phyloP scores from a whole-genome alignment of 164 flowering plant species.

The Umbellularia californica region DNA sequence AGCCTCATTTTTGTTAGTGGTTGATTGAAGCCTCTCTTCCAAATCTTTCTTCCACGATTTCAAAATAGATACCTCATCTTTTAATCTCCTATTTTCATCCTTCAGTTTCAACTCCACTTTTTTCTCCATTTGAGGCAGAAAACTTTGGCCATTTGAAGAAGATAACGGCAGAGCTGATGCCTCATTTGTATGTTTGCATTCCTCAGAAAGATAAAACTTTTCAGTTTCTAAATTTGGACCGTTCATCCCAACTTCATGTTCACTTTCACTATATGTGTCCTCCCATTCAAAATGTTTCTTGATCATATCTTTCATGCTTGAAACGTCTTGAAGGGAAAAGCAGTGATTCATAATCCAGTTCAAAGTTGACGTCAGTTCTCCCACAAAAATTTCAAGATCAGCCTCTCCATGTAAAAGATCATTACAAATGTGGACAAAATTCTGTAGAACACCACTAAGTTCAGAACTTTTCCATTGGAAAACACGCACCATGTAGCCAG shows the following conservation, averaged over 20 bases:
- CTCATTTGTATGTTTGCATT: conserved; percentile 6
- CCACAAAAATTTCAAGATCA: conserved; percentile 39
- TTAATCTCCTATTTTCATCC: conserved; percentile 40
- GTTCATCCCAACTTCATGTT: conserved; percentile 18
- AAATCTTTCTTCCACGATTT: conserved; percentile 35
- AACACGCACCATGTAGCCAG: conserved; percentile 52
- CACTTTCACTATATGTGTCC: conserved; percentile 38
- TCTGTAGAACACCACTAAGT: conserved; percentile 35
- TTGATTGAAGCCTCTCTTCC: conserved; percentile 40
- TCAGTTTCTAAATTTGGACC: conserved; percentile 14
- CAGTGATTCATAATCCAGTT: conserved; percentile 65
- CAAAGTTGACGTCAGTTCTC: conserved; percentile 41
- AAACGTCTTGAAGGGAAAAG: conserved; percentile 53
- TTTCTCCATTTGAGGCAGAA: conserved; percentile 19
- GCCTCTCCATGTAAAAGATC: conserved; percentile 41
- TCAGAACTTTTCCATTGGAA: conserved; percentile 72
- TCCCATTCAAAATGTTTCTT: conserved; percentile 45
- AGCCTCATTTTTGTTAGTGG: conserved; percentile 21
- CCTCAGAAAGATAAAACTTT: conserved; percentile 4
- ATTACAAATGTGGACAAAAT: conserved; percentile 41
- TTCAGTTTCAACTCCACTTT: conserved; percentile 21
- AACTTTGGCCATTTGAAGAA: neutral
- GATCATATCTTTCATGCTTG: conserved; percentile 47
- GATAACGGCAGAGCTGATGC: neutral
- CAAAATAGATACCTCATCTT: conserved; percentile 34